phyloP scores from a whole-genome alignment of 2,329 filamentous ascomycete species.

The Macrophomina tecta region DNA sequence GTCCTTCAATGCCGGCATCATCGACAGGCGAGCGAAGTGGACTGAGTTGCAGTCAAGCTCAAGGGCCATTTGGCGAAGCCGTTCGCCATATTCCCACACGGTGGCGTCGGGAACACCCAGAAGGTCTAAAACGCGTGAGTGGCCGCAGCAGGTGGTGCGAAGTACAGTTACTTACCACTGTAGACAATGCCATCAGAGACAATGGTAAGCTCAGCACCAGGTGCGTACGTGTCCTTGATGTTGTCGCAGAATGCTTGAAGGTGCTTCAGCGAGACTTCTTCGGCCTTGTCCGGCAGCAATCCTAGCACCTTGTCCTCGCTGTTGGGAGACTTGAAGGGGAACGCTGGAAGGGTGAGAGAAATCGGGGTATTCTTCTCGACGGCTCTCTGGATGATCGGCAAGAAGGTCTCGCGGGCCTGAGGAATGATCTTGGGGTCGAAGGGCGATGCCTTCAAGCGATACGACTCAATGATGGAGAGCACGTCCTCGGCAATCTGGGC shows the following conservation, averaged over 20 bases:
- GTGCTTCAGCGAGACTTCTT: conserved; percentile 50
- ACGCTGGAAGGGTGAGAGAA: conserved; percentile 57
- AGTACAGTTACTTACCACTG: conserved; percentile 37
- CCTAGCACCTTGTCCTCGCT: conserved; percentile 61
- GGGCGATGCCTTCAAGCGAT: conserved; percentile 21
- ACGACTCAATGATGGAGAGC: conserved; percentile 27
- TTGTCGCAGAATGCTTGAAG: conserved; percentile 50
- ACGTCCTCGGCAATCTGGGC: conserved; percentile 17
- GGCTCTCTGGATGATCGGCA: conserved; percentile 30
- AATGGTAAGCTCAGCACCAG: conserved; percentile 50
- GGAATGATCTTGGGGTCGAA: conserved; percentile 26
- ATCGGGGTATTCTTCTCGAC: conserved; percentile 38
- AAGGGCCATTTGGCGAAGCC: conserved; percentile 44
- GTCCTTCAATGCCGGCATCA: conserved; percentile 19
- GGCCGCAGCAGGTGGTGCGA: background rate
- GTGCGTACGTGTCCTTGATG: conserved; percentile 47
- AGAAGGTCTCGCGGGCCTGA: conserved; percentile 23
- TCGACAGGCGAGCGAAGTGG: conserved; percentile 44
- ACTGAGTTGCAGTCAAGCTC: conserved; percentile 42
- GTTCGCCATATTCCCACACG: conserved; percentile 50
- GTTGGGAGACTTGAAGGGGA: conserved; percentile 68
- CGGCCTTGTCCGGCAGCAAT: conserved; percentile 49
- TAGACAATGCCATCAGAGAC: conserved; percentile 53
- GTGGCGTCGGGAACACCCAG: conserved; percentile 49
- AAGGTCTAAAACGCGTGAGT: conserved; percentile 38